Conservation (phyloP, 1,284 basidiomycete genomes). For the Trichosporon coremiiforme region DNA sequence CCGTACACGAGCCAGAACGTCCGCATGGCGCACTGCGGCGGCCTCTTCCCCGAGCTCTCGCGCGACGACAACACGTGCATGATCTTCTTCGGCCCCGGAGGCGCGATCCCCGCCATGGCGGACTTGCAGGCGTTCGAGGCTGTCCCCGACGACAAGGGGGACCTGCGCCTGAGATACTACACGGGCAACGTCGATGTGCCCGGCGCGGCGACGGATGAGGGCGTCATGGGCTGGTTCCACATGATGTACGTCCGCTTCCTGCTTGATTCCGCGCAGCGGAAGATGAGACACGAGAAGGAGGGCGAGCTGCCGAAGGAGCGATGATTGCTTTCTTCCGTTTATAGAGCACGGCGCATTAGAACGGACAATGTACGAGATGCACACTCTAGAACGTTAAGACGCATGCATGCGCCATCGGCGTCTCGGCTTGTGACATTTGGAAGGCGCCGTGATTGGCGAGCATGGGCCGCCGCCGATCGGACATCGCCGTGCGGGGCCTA, state of each 20-base stretch:
- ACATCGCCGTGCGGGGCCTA: conserved; percentile 15
- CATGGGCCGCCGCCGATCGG: neutral
- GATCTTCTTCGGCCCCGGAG: conserved; percentile 3
- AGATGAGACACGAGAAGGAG: conserved; percentile 2
- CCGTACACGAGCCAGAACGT: neutral
- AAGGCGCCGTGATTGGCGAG: neutral
- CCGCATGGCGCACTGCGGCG: neutral
- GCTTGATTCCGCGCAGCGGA: neutral
- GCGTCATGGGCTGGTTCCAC: neutral
- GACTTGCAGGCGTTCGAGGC: conserved; percentile 8
- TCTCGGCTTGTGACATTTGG: neutral
- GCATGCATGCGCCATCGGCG: neutral
- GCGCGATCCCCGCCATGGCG: neutral
- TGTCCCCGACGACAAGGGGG: neutral
- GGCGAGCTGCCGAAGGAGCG: neutral
- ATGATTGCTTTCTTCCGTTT: neutral
- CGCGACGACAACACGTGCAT: neutral
- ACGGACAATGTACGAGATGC: neutral
- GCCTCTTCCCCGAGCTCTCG: neutral
- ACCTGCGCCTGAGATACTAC: neutral
- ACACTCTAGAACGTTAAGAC: neutral
- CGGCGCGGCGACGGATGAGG: neutral
- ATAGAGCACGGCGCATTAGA: too few relatives aligned
- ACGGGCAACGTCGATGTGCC: conserved; percentile 1
- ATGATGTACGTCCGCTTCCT: neutral